A percentile compares a stretch with the other conserved stretches of the same genome.
Conservation (phyloP, 2,329 filamentous ascomycete genomes). For the Aspergillus sp. region DNA sequence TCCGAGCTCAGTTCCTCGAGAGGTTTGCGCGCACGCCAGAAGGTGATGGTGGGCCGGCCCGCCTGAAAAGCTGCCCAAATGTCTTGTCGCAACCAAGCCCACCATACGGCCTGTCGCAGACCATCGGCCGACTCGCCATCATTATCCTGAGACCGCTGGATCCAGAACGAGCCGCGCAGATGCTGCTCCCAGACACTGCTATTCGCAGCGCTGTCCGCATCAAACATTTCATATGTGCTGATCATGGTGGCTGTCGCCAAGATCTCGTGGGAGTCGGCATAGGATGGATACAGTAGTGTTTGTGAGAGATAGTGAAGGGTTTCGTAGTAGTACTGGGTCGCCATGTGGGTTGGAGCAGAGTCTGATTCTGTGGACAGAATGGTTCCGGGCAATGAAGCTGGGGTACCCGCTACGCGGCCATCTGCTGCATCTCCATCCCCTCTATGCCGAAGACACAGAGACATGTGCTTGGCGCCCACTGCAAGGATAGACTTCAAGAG, state of each 20-base stretch:
- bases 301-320: constrained; percentile 62
- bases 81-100: constrained; percentile 66
- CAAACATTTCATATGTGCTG: constrained; percentile 66
- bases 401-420: too few relatives aligned
- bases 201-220: constrained; percentile 41
- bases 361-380: too few relatives aligned
- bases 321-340: constrained; percentile 61
- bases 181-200: constrained; percentile 62
- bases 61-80: constrained; percentile 65
- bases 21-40: constrained; percentile 52
- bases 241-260: constrained; percentile 61
- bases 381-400: too few relatives aligned
- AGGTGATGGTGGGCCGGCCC: constrained; percentile 56
- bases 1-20: too few relatives aligned
- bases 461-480: too few relatives aligned
- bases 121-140: constrained; percentile 59
- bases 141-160: constrained; percentile 61
- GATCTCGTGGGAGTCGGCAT: constrained; percentile 56
- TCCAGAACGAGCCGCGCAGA: constrained; percentile 66
- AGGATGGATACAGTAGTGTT: constrained; percentile 59
- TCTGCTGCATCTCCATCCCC: too few relatives aligned
- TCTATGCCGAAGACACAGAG: too few relatives aligned
- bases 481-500: too few relatives aligned
- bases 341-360: constrained; percentile 8
- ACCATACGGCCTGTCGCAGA: constrained; percentile 62